phyloP scores from a whole-genome alignment of 768 basidiomycete species.

The Steccherinum ochraceum region DNA sequence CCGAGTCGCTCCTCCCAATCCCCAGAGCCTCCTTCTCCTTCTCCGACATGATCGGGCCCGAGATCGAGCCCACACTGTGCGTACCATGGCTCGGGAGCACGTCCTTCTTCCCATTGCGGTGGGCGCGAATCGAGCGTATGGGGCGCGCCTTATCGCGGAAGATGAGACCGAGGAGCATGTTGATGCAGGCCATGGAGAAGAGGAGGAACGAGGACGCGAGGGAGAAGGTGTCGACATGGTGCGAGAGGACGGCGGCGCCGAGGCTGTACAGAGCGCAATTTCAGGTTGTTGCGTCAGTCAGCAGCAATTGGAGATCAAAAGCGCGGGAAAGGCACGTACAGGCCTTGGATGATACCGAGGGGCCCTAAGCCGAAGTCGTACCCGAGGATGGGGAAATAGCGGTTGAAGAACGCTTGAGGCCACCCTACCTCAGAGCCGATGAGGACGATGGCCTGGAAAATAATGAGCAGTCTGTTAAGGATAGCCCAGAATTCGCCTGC shows the following conservation, averaged over 20 bases:
- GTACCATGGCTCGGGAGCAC: constrained; percentile 36
- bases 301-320: not conserved
- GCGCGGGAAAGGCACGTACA: constrained; percentile 21
- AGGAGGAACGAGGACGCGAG: constrained; percentile 90
- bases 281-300: not conserved
- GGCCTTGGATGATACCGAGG: constrained; percentile 80
- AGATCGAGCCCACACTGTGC: not conserved
- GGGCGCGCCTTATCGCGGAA: constrained; percentile 64
- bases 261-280: constrained; percentile 32
- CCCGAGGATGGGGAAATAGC: constrained; percentile 83
- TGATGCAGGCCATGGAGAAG: constrained; percentile 83
- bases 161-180: constrained; percentile 76
- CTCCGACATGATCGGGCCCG: not conserved
- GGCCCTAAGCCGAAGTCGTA: constrained; percentile 80
- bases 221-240: constrained; percentile 76
- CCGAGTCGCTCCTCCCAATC: constrained; percentile 4
- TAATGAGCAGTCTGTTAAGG: constrained; percentile 79
- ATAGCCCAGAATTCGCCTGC: constrained; percentile 92
- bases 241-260: constrained; percentile 44
- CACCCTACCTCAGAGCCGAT: constrained; percentile 78
- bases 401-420: constrained; percentile 71
- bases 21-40: constrained; percentile 8
- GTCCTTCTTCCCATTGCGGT: constrained; percentile 52
- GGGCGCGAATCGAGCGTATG: constrained; percentile 60
- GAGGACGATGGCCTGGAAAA: constrained; percentile 76